These are phyloP conservation scores for Ampelocalamus luodianensis DNA, from an alignment of 176 grass and related monocot genomes.

Conservation along the genomic window DNA sequence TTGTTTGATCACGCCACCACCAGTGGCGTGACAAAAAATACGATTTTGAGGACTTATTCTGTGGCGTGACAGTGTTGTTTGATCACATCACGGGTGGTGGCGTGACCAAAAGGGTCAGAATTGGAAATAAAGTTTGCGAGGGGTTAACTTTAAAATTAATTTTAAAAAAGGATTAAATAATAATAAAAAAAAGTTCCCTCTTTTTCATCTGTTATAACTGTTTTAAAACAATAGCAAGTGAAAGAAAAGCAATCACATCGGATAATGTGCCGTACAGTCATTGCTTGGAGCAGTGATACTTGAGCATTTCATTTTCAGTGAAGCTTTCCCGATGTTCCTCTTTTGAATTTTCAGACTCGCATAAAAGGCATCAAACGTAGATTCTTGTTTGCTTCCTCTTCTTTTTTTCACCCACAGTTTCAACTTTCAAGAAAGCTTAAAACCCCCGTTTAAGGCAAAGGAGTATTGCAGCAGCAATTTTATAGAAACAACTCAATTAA, in stretches of 20 bases:
- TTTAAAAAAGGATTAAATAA: no score
- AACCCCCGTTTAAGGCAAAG: background rate
- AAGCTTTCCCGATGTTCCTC: constrained; percentile 5
- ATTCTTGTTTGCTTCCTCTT: background rate
- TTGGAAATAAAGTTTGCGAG: no score
- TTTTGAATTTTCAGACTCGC: constrained; percentile 5
- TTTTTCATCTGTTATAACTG: background rate
- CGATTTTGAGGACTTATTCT: no score
- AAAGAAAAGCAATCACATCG: constrained; percentile 14
- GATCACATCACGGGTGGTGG: no score
- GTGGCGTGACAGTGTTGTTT: no score
- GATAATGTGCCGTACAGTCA: background rate
- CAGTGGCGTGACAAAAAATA: no score
- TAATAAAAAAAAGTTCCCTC: no score
- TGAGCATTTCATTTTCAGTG: background rate
- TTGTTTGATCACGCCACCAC: no score
- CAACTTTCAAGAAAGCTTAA: background rate
- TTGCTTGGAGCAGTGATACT: background rate
- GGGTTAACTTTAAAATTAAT: no score
- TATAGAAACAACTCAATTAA: background rate
- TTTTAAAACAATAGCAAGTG: background rate
- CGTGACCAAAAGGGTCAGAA: no score
- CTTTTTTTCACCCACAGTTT: background rate
- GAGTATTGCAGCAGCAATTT: background rate
- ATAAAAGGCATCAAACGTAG: background rate